Evolutionary conservation across 257 asterid species (phyloP).

Genomic region (Eucommia ulmoides): DNA sequence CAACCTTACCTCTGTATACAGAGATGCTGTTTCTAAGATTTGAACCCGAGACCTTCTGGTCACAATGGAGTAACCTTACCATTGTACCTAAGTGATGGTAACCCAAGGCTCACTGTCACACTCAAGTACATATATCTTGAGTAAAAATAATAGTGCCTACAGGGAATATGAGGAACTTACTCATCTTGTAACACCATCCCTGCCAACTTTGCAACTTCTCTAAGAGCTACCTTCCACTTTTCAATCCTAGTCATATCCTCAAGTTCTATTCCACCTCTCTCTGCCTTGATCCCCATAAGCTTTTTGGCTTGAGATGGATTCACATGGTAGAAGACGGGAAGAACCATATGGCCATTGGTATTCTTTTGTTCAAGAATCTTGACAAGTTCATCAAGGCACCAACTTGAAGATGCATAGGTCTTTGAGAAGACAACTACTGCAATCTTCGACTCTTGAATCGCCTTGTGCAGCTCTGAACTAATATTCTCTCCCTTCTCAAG

Average conservation of each 20-base stretch:
- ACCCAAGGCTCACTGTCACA: no score
- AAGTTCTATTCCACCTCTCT: not conserved
- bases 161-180: not conserved
- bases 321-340: conserved; percentile 12
- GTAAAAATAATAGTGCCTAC: no score
- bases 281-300: conserved; percentile 6
- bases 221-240: conserved; percentile 6
- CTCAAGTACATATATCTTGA: no score
- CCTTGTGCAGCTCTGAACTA: conserved; percentile 5
- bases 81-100: no score
- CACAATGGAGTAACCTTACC: no score
- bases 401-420: conserved; percentile 9
- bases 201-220: conserved; percentile 9
- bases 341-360: conserved; percentile 5
- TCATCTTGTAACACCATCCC: conserved; percentile 10
- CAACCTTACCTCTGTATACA: no score
- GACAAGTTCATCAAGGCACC: no score
- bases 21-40: no score
- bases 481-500: conserved; percentile 6
- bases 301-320: conserved; percentile 10
- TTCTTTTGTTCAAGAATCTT: conserved; percentile 10
- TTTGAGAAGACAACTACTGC: conserved; percentile 7
- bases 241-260: conserved; percentile 3
- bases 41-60: no score
- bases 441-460: conserved; percentile 5